Percentiles rank a stretch among this genome's conserved stretches.
These are phyloP conservation scores for Saccharomyces pastorianus DNA, from an alignment of 1,139 yeast genomes.

Conservation along the genomic window DNA sequence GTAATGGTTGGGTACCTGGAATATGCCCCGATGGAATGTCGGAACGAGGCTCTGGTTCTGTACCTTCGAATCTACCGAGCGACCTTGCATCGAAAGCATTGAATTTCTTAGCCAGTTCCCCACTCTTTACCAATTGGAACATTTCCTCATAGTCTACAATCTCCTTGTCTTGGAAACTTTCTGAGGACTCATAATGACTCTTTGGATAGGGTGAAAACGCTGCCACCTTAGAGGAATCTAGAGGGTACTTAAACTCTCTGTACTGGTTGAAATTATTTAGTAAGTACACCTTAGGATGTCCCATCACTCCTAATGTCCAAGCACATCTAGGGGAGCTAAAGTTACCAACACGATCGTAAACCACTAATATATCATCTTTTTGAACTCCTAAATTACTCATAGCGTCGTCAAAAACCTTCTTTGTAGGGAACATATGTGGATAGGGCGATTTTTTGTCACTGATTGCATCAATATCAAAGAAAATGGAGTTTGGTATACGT, in stretches of 20 bases:
- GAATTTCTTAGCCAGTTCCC: constrained; percentile 41
- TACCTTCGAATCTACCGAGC: constrained; percentile 63
- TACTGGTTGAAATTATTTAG: constrained; percentile 63
- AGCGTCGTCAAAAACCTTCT: constrained; percentile 44
- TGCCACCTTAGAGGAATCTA: constrained; percentile 30
- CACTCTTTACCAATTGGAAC: constrained; percentile 41
- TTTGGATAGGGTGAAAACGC: constrained; percentile 34
- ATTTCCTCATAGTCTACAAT: constrained; percentile 44
- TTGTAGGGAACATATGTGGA: constrained; percentile 85
- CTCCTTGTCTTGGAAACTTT: constrained; percentile 59
- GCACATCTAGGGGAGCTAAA: constrained; percentile 87
- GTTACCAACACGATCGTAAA: constrained; percentile 77
- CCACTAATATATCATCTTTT: constrained; percentile 54
- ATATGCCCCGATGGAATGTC: constrained; percentile 86
- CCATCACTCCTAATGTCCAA: constrained; percentile 77
- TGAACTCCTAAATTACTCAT: constrained; percentile 40
- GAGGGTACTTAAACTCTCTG: constrained; percentile 33
- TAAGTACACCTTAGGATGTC: constrained; percentile 58
- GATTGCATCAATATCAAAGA: constrained; percentile 70
- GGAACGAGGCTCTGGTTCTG: constrained; percentile 77
- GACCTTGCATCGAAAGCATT: constrained; percentile 77
- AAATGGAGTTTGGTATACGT: constrained; percentile 61
- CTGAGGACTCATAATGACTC: constrained; percentile 36
- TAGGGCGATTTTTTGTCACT: constrained; percentile 50
- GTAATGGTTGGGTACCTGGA: constrained; percentile 72